A percentile compares a stretch with the other conserved stretches of the same genome.
These are phyloP conservation scores for Leccinum boreale DNA, from an alignment of 768 basidiomycete species.

Conservation along the genomic window DNA sequence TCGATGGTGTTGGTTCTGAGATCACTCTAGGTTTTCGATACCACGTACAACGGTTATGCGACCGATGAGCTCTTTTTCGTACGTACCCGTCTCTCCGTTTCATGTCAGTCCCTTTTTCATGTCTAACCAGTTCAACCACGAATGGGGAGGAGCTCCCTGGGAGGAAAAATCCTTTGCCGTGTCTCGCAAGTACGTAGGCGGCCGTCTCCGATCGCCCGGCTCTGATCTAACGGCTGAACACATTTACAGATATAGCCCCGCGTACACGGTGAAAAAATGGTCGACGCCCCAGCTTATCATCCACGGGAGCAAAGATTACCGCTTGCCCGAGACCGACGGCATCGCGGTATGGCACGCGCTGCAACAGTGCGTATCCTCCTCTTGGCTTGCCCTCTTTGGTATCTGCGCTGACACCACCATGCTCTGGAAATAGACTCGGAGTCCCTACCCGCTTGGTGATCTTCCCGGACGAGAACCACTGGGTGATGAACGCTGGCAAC, in stretches of 20 bases:
- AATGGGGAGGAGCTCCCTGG: constrained; percentile 85
- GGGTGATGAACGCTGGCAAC: constrained; percentile 81
- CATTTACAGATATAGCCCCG: constrained; percentile 62
- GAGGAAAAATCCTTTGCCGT: constrained; percentile 52
- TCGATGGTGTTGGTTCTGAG: not conserved
- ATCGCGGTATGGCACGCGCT: constrained; percentile 83
- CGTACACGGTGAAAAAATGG: constrained; percentile 82
- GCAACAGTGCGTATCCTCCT: constrained; percentile 58
- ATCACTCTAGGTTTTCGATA: constrained; percentile 61
- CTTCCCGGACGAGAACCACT: constrained; percentile 92
- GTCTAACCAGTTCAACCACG: constrained; percentile 68
- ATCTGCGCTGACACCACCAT: not conserved
- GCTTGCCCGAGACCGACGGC: constrained; percentile 81
- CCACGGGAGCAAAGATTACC: constrained; percentile 87
- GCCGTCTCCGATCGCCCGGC: not conserved
- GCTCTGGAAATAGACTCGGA: constrained; percentile 45
- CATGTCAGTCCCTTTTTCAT: not conserved
- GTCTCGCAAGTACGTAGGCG: constrained; percentile 51
- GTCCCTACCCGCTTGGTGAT: constrained; percentile 75
- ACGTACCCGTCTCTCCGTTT: constrained; percentile 25
- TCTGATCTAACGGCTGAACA: not conserved
- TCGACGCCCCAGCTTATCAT: constrained; percentile 81
- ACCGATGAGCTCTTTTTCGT: constrained; percentile 94
- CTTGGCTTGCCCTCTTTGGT: not conserved
- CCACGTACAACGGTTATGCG: constrained; percentile 75